Base-by-base conservation (phyloP, 2,329 filamentous ascomycete species). In the Ophiocordyceps sinensis region DNA sequence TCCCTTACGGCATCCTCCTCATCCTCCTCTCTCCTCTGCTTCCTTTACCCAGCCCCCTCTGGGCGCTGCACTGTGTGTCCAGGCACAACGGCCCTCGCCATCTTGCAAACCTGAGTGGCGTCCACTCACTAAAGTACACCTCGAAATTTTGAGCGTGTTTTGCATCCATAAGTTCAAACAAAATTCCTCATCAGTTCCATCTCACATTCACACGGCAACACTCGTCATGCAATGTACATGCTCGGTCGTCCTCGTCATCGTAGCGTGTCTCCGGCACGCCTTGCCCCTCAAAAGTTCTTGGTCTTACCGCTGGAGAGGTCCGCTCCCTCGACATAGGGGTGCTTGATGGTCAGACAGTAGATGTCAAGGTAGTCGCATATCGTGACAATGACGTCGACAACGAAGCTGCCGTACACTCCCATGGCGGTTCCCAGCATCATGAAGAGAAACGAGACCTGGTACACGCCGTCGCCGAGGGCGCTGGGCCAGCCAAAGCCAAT, bases 331-430 rank as follows among this genome's bases (percentile, higher is more conserved):
- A 69, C 64, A 47, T 72, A 70, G 19, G 75, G 77, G 52, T 96
- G 80, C 73, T 98, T 98, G 66, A 98, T 98, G 1, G 85, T 94
- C 58, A 98, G 68, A 58, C 91, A 98, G 86, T 87, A 96, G 50
- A 98, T 98, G 58, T 98, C 91, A 45, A 96, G 71, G 59, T 94
- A 94, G 60, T 98, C 91, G 64, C 91, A 98, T 52, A 98, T 96
- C 28, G 86, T 93, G 44, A 91, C 86, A 50, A 98, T 95, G 43
- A 96, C 88, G 58, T 96, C 91, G 28, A 94, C 84, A 43, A 96
- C 86, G 59, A 98, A 98, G 60, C 87, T 94, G 45, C 86, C 88
- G 64, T 98, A 95, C n/a, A 96, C 79, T 29, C 91, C 91, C 38
- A 94, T 60, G 0, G 82, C 83, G 44, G 85, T 65, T 21, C 91